Percentiles rank a stretch among this genome's conserved stretches.
Conservation (phyloP, 768 basidiomycete species). For the Pulveroboletus sp. region DNA sequence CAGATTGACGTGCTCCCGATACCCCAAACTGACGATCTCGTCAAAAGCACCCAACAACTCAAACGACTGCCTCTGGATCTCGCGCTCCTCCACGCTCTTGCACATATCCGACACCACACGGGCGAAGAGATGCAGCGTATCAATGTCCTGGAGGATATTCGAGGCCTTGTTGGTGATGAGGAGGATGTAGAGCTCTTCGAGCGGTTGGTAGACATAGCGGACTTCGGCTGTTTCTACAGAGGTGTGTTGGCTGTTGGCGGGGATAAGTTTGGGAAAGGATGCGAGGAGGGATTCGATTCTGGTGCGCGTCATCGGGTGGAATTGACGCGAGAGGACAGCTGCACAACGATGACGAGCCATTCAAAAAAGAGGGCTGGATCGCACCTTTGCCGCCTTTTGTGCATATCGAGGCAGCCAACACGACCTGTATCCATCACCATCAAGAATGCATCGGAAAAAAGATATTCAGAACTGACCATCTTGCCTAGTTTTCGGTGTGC, state of each 20-base stretch:
- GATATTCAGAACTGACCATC: constrained; percentile 21
- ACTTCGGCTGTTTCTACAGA: constrained; percentile 96
- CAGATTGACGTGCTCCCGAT: constrained; percentile 73
- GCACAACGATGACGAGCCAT: neutral
- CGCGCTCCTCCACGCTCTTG: constrained; percentile 80
- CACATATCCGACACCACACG: constrained; percentile 93
- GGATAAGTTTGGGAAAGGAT: constrained; percentile 97
- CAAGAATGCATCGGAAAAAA: neutral
- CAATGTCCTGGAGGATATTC: constrained; percentile 98
- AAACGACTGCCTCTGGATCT: constrained; percentile 88
- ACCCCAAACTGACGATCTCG: constrained; percentile 91
- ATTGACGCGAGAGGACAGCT: constrained; percentile 97
- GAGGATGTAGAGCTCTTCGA: constrained; percentile 95
- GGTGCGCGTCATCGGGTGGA: constrained; percentile 87
- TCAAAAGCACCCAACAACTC: constrained; percentile 95
- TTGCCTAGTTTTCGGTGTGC: neutral
- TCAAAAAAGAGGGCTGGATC: constrained; percentile 17
- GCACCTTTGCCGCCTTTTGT: constrained; percentile 90
- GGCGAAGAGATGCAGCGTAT: constrained; percentile 91
- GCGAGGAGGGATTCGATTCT: constrained; percentile 94
- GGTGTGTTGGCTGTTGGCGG: constrained; percentile 91
- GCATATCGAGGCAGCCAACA: constrained; percentile 82
- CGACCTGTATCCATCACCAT: constrained; percentile 36
- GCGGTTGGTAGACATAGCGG: constrained; percentile 93
- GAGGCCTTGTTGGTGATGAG: constrained; percentile 98